Base-by-base conservation (phyloP, 2,329 filamentous ascomycete species). In the Phialocephala sp. region DNA sequence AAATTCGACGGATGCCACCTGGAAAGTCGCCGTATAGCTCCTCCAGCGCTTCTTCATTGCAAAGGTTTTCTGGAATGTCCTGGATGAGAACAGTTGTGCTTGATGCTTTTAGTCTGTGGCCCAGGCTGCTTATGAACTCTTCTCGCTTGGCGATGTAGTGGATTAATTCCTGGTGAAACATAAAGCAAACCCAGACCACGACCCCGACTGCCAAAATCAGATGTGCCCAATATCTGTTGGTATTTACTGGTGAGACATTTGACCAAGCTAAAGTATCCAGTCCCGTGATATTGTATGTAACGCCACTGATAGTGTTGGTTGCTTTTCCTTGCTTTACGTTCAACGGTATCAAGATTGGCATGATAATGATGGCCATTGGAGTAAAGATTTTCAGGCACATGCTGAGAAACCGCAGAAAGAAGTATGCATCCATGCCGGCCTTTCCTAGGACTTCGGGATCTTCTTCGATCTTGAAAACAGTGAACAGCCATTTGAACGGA, bases 221-320 rank as follows among this genome's bases (percentile, higher is more conserved):
- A 71, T 76, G 75, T 15, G 74, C 75, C 75, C 76, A 77, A 62
- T 75, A 77, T 63, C 75, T 69, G 66, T 59, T 61, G 24, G 70
- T 72, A 24, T 77, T 66, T 22, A 57, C 61, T 24, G 72, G 69
- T 59, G 74, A 67, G 37, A 77, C 71, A 66, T 76, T 77, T 59
- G 72, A 71, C 70, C 72, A 76, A 22, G 72, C 73, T 39, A 77
- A 68, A 45, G 66, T 72, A 67, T 77, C 74, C 12, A 76, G 69
- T 54, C 75, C 75, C 20, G 71, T 73, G 63, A 76, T 63, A 63
- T 72, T 75, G 62, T 71, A 76, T 20, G 62, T 64, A 20, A 67
- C 66, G 24, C 63, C 61, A 37, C 55, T 61, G 57, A 71, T 71
- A 5, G 69, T 69, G 58, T 66, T 71, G 55, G 62, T 72, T 54